Evolutionary conservation across 1,139 yeast genomes (phyloP).

Genomic region (Taphrina deformans): DNA sequence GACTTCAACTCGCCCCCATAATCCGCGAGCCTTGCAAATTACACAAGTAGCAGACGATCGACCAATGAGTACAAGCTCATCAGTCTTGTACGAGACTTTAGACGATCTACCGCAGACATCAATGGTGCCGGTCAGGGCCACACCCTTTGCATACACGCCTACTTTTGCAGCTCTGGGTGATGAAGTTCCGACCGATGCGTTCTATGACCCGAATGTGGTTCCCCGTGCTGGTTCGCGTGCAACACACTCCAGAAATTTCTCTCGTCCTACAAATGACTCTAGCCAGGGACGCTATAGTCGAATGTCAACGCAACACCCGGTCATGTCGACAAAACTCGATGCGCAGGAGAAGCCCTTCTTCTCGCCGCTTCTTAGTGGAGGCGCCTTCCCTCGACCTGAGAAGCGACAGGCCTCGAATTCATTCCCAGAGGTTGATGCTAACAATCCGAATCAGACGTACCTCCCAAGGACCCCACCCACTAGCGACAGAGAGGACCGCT

Average conservation of each 20-base stretch:
- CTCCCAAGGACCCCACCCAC: not conserved
- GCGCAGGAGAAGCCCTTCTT: constrained; percentile 4
- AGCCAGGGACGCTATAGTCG: constrained; percentile 1
- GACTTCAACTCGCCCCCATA: not conserved
- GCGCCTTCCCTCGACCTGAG: constrained; percentile 18
- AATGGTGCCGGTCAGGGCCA: not conserved
- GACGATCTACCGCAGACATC: not conserved
- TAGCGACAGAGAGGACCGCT: not conserved
- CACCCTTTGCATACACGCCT: not conserved
- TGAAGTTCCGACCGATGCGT: constrained; percentile 14
- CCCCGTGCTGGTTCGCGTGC: constrained; percentile 2
- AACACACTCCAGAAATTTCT: constrained; percentile 17
- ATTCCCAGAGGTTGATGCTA: not conserved
- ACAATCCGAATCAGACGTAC: not conserved
- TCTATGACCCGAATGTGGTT: constrained; percentile 6
- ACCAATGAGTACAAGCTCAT: not conserved
- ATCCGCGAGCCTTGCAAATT: not conserved
- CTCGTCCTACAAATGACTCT: constrained; percentile 16
- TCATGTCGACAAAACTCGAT: not conserved
- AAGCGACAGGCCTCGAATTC: not conserved
- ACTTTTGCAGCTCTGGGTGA: not conserved
- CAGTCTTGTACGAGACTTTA: constrained; percentile 8
- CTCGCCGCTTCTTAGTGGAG: constrained; percentile 23
- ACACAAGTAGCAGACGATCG: not conserved
- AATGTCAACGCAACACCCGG: not conserved